Evolutionary conservation across 208 protist species (phyloP).

Genomic region (Herpetomonas tarakana): DNA sequence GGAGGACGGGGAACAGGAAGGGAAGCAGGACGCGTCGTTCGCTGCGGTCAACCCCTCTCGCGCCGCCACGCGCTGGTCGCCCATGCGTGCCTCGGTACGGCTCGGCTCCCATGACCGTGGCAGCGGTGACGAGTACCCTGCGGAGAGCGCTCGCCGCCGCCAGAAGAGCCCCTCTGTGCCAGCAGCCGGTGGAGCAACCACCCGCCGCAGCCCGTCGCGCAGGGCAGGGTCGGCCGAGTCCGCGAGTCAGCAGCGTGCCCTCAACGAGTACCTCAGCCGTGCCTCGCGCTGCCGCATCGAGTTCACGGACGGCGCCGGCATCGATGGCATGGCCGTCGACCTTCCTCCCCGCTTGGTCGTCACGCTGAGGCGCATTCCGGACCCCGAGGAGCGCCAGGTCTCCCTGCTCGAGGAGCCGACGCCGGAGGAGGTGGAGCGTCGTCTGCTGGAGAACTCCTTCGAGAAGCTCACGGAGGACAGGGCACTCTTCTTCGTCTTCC

Average conservation of each 20-base stretch:
- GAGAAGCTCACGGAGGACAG: constrained; percentile 67
- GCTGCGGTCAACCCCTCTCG: neutral
- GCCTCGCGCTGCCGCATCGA: constrained; percentile 54
- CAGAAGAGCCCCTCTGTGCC: neutral
- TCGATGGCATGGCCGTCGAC: constrained; percentile 71
- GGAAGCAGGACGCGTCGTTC: neutral
- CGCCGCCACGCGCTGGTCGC: too few relatives aligned
- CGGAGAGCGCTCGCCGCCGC: neutral
- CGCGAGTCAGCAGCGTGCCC: neutral
- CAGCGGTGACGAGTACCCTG: too few relatives aligned
- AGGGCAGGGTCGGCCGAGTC: neutral
- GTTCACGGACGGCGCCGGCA: constrained; percentile 53
- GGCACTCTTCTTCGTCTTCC: constrained; percentile 74
- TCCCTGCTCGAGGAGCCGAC: constrained; percentile 71
- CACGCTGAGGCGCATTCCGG: constrained; percentile 65
- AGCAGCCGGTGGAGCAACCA: neutral
- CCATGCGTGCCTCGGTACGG: too few relatives aligned
- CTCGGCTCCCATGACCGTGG: neutral
- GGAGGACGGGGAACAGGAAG: neutral
- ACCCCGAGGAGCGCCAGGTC: constrained; percentile 34
- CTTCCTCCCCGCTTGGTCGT: constrained; percentile 48
- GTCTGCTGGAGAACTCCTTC: constrained; percentile 77
- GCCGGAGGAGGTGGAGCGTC: constrained; percentile 51
- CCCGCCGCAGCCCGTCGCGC: neutral
- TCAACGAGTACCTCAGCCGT: constrained; percentile 18